phyloP scores from a whole-genome alignment of 768 basidiomycete species.

The Lentinula guzmanii region DNA sequence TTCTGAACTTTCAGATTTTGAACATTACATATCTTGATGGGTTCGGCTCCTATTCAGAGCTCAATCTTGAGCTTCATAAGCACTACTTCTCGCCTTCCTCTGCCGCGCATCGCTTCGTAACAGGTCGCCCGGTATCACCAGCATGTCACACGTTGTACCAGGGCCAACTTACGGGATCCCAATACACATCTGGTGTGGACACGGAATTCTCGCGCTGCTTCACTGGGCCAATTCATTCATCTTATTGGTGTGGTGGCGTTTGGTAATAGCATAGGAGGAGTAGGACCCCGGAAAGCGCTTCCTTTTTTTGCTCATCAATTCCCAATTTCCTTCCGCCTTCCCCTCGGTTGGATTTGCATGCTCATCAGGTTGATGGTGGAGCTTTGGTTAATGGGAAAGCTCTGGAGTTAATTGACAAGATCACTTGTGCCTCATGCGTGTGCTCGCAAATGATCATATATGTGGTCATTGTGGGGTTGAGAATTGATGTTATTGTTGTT shows the following conservation, averaged over 20 bases:
- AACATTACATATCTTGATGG: too few relatives aligned
- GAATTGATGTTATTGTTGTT: background rate
- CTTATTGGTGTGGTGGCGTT: background rate
- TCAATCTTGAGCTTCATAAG: too few relatives aligned
- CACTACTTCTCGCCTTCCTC: too few relatives aligned
- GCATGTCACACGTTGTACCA: background rate
- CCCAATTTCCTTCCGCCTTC: conserved; percentile 23
- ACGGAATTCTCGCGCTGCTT: background rate
- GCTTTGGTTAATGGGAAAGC: too few relatives aligned
- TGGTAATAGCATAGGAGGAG: background rate
- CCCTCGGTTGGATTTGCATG: background rate
- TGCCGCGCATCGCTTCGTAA: too few relatives aligned
- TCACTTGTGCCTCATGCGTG: conserved; percentile 10
- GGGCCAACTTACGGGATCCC: background rate
- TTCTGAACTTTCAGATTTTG: too few relatives aligned
- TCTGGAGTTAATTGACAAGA: too few relatives aligned
- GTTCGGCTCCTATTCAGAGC: too few relatives aligned
- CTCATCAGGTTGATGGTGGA: too few relatives aligned
- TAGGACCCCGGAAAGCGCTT: conserved; percentile 1
- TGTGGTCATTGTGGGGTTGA: background rate
- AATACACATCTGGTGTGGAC: background rate
- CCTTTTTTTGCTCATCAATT: background rate
- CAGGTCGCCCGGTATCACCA: too few relatives aligned
- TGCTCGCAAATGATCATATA: background rate
- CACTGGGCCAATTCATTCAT: background rate